Evolutionary conservation across 2,329 filamentous ascomycete species (phyloP).

Genomic region (Pyricularia sp.): DNA sequence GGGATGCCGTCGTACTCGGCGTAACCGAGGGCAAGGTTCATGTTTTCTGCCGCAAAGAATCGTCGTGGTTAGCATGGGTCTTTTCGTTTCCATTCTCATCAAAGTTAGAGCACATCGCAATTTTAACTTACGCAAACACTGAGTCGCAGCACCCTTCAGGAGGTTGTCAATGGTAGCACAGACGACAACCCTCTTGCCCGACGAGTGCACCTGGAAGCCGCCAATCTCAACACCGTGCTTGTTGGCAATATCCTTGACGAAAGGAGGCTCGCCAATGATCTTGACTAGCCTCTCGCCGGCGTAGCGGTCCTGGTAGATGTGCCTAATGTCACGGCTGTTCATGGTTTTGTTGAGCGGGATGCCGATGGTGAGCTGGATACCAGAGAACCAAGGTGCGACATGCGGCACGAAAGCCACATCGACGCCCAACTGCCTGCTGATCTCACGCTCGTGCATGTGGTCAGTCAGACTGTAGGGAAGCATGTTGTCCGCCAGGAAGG

Average conservation of each 20-base stretch:
- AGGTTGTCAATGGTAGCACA: slow-evolving; percentile 92
- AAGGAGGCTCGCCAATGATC: slow-evolving; percentile 77
- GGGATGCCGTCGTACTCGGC: slow-evolving; percentile 85
- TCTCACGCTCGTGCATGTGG: slow-evolving; percentile 92
- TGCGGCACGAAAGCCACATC: slow-evolving; percentile 83
- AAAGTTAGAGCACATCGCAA: slow-evolving; percentile 8
- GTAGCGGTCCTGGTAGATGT: slow-evolving; percentile 92
- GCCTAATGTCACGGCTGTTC: slow-evolving; percentile 84
- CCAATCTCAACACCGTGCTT: slow-evolving; percentile 91
- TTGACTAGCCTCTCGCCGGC: slow-evolving; percentile 94
- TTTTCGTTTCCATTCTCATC: background rate
- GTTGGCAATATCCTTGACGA: slow-evolving; percentile 74
- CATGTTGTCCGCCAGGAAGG: slow-evolving; percentile 75
- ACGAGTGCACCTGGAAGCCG: slow-evolving; percentile 85
- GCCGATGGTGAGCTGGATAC: slow-evolving; percentile 85
- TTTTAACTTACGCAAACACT: slow-evolving; percentile 67
- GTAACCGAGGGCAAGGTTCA: slow-evolving; percentile 87
- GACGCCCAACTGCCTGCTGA: slow-evolving; percentile 63
- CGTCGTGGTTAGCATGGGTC: background rate
- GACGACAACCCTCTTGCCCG: slow-evolving; percentile 86
- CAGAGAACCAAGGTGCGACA: slow-evolving; percentile 94
- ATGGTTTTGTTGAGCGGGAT: slow-evolving; percentile 81
- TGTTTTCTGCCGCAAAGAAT: slow-evolving; percentile 56
- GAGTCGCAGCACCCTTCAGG: slow-evolving; percentile 85
- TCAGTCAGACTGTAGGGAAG: slow-evolving; percentile 87